These are phyloP conservation scores for Cerrena zonata DNA, from an alignment of 1,284 basidiomycete genomes.

Conservation along the genomic window DNA sequence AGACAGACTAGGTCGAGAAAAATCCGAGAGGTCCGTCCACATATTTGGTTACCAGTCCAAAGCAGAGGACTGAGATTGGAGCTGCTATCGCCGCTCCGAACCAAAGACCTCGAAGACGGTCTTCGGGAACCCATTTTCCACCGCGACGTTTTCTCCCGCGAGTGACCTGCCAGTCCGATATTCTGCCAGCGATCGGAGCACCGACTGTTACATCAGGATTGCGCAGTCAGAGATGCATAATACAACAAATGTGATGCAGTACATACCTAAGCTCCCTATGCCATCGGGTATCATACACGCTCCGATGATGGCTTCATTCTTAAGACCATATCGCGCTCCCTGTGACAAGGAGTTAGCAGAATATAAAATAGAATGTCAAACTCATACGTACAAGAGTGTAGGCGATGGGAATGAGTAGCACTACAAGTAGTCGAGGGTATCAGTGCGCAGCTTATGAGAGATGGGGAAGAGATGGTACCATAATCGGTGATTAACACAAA, in stretches of 20 bases:
- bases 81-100: constrained; percentile 43
- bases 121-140: constrained; percentile 52
- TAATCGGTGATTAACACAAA: constrained; percentile 39
- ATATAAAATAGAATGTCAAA: not conserved
- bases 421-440: constrained; percentile 19
- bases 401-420: constrained; percentile 33
- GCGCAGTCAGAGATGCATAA: no score
- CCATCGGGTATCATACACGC: constrained; percentile 56
- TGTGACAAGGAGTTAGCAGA: constrained; percentile 17
- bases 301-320: constrained; percentile 54
- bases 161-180: constrained; percentile 48
- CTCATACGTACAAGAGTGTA: constrained; percentile 34
- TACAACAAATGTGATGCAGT: not conserved
- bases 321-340: constrained; percentile 54
- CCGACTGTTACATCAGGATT: constrained; percentile 35
- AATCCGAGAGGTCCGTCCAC: constrained; percentile 37
- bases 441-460: not conserved
- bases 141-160: constrained; percentile 41
- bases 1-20: constrained; percentile 37
- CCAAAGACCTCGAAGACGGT: constrained; percentile 44
- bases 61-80: constrained; percentile 34
- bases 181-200: constrained; percentile 44
- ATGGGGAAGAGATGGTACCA: no score
- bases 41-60: constrained; percentile 31
- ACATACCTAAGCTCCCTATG: constrained; percentile 52